A percentile compares a stretch with the other conserved stretches of the same genome.
Conservation (phyloP, 495 filamentous ascomycete species). For the Articulospora tetracladia region DNA sequence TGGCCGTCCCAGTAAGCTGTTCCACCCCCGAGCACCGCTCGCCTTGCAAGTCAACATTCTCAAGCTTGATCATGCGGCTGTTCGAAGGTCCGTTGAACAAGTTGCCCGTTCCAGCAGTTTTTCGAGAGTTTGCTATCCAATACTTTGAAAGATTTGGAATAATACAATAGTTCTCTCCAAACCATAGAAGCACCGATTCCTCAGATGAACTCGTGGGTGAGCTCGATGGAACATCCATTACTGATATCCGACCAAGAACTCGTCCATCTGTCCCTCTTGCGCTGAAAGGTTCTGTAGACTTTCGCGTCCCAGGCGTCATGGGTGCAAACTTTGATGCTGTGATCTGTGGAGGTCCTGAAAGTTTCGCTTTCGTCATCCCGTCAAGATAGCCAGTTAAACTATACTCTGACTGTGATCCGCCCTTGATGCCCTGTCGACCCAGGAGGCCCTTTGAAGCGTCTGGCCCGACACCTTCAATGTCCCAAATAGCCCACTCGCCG, state of each 20-base stretch:
- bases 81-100: constrained; percentile 48
- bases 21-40: constrained; percentile 58
- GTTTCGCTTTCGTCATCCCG: constrained; percentile 24
- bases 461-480: constrained; percentile 66
- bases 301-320: constrained; percentile 80
- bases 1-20: constrained; percentile 38
- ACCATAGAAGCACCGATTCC: constrained; percentile 65
- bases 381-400: constrained; percentile 66
- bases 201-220: constrained; percentile 49
- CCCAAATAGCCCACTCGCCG: constrained; percentile 95
- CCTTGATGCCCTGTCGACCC: constrained; percentile 60
- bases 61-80: constrained; percentile 42
- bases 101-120: constrained; percentile 44
- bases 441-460: constrained; percentile 47
- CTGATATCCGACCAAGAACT: constrained; percentile 60
- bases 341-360: constrained; percentile 31
- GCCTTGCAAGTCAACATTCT: constrained; percentile 56
- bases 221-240: constrained; percentile 40
- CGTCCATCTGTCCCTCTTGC: constrained; percentile 27
- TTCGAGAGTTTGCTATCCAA: constrained; percentile 59
- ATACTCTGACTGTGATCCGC: constrained; percentile 62
- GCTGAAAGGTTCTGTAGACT: constrained; percentile 30
- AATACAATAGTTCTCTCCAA: constrained; percentile 55
- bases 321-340: constrained; percentile 62
- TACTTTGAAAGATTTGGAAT: constrained; percentile 63